These are phyloP conservation scores for Coleophoma eucalyptorum DNA, from an alignment of 2,329 filamentous ascomycete genomes.

Conservation along the genomic window DNA sequence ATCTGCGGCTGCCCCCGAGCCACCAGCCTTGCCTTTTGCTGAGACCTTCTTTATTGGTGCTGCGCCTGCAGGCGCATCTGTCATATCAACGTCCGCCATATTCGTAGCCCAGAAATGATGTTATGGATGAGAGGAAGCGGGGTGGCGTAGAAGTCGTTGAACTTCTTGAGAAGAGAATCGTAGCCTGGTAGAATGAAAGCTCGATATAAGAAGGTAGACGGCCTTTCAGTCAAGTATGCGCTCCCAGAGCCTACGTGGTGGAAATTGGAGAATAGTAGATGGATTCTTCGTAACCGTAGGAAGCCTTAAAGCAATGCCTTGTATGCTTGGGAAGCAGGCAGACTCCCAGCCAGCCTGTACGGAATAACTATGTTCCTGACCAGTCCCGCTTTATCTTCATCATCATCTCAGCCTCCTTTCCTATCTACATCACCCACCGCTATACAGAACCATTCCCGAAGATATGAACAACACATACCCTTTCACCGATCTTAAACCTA, in stretches of 20 bases:
- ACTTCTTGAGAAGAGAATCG: no score
- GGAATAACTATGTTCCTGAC: no score
- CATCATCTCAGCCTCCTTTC: slow-evolving; percentile 4
- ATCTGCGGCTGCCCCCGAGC: slow-evolving; percentile 49
- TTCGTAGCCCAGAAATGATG: neutral
- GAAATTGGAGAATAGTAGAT: no score
- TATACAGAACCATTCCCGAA: neutral
- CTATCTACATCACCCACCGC: slow-evolving; percentile 6
- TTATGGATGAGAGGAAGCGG: neutral
- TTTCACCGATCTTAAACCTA: slow-evolving; percentile 10
- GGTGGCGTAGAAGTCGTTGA: slow-evolving; percentile 10
- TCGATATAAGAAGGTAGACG: no score
- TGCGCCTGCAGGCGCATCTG: slow-evolving; percentile 65
- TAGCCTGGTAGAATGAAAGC: no score
- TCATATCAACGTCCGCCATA: slow-evolving; percentile 98
- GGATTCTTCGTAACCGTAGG: no score
- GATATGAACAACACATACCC: slow-evolving; percentile 22
- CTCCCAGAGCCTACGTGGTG: no score
- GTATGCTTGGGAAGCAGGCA: no score
- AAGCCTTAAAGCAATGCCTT: no score
- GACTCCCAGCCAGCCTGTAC: no score
- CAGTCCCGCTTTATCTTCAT: neutral
- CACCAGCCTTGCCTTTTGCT: slow-evolving; percentile 43
- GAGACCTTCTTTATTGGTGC: slow-evolving; percentile 51
- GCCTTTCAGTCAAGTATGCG: no score